phyloP scores from a whole-genome alignment of 495 filamentous ascomycete genomes.

The Aspergillus cavernicola region DNA sequence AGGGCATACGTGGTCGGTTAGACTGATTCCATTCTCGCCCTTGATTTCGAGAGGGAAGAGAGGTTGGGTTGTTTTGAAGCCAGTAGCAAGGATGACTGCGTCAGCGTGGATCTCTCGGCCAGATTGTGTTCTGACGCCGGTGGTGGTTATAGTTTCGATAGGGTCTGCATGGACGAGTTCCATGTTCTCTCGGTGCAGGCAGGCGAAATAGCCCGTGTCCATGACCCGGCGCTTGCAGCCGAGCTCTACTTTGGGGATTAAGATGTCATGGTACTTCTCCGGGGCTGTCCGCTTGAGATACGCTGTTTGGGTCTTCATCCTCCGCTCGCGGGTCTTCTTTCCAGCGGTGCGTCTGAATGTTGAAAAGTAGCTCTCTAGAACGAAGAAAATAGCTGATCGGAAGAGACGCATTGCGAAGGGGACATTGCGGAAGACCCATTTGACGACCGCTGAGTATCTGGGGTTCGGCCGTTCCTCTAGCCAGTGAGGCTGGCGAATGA shows the following conservation, averaged over 20 bases:
- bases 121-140: slow-evolving; percentile 21
- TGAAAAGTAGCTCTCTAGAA: slow-evolving; percentile 32
- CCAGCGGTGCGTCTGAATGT: slow-evolving; percentile 30
- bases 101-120: slow-evolving; percentile 37
- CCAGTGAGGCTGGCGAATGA: slow-evolving; percentile 53
- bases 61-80: slow-evolving; percentile 24
- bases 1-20: slow-evolving; percentile 35
- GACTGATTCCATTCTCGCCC: slow-evolving; percentile 42
- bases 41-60: slow-evolving; percentile 21
- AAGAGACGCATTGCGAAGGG: slow-evolving; percentile 25
- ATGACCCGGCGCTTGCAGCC: slow-evolving; percentile 52
- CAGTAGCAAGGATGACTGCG: slow-evolving; percentile 45
- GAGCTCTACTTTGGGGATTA: slow-evolving; percentile 51
- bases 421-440: slow-evolving; percentile 26
- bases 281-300: slow-evolving; percentile 47
- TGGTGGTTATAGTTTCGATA: slow-evolving; percentile 23
- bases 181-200: slow-evolving; percentile 42
- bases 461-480: slow-evolving; percentile 34
- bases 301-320: slow-evolving; percentile 27
- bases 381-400: slow-evolving; percentile 22
- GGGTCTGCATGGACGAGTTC: slow-evolving; percentile 45
- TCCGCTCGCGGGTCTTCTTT: slow-evolving; percentile 27
- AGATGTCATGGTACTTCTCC: slow-evolving; percentile 50
- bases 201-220: slow-evolving; percentile 46
- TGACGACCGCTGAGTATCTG: slow-evolving; percentile 32